Percentiles rank a stretch among this genome's conserved stretches.
Evolutionary conservation across 208 protist species (phyloP).

Genomic region (Sergeia podlipaevii): DNA sequence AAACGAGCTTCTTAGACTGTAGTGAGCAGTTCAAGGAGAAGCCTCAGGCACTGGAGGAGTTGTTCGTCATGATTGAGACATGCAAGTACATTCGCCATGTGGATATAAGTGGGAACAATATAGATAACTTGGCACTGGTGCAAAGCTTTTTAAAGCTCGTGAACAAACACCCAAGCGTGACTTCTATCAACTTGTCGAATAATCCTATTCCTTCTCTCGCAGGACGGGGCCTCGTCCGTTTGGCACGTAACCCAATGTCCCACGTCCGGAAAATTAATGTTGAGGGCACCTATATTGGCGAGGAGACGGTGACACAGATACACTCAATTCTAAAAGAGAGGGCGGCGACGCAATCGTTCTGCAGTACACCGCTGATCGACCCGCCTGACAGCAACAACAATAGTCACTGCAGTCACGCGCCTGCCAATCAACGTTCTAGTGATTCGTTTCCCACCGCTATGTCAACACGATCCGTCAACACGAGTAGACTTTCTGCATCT

Average conservation of each 20-base stretch:
- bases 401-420: too few relatives aligned
- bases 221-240: constrained; percentile 54
- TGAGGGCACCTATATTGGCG: constrained; percentile 46
- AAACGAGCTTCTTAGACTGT: constrained; percentile 36
- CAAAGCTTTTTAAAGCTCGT: constrained; percentile 58
- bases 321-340: constrained; percentile 55
- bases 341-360: constrained; percentile 7
- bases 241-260: constrained; percentile 61
- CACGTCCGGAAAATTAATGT: constrained; percentile 50
- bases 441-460: too few relatives aligned
- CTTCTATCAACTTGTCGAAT: constrained; percentile 58
- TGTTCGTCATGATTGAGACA: constrained; percentile 66
- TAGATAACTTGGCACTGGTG: constrained; percentile 58
- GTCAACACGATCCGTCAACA: too few relatives aligned
- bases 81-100: constrained; percentile 44
- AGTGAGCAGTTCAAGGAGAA: constrained; percentile 53
- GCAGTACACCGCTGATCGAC: too few relatives aligned
- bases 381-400: too few relatives aligned
- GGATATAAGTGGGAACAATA: constrained; percentile 76
- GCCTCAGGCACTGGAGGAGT: constrained; percentile 50
- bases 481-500: too few relatives aligned
- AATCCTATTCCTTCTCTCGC: constrained; percentile 81
- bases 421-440: too few relatives aligned
- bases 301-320: constrained; percentile 62
- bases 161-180: constrained; percentile 41